Conservation (phyloP, 768 basidiomycete species). For the Auriscalpium microsporum region DNA sequence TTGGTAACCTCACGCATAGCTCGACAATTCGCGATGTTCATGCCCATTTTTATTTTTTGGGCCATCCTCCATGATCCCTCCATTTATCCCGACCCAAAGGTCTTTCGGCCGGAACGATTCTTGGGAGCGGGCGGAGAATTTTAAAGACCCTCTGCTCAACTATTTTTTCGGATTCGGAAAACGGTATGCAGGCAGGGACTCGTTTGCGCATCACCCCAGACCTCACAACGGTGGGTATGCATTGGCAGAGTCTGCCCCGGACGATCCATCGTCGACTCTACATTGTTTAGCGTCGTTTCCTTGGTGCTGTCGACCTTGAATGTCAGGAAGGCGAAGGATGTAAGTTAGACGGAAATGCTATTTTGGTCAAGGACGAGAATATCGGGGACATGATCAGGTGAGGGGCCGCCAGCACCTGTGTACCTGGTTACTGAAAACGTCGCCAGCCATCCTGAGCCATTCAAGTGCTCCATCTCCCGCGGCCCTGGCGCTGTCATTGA, state of each 20-base stretch:
- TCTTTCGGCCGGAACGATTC: slow-evolving; percentile 43
- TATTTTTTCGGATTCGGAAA: slow-evolving; percentile 9
- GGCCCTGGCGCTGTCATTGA: too few species aligned
- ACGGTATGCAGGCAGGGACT: neutral
- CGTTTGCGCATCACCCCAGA: too few species aligned
- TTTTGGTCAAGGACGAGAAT: slow-evolving; percentile 19
- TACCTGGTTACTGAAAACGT: too few species aligned
- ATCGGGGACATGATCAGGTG: slow-evolving; percentile 17
- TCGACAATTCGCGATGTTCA: neutral
- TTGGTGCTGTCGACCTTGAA: slow-evolving; percentile 19
- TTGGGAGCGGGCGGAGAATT: slow-evolving; percentile 13
- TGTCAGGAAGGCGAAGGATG: slow-evolving; percentile 16
- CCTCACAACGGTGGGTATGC: too few species aligned
- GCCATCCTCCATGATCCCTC: slow-evolving; percentile 40
- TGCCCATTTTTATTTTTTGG: slow-evolving; percentile 22
- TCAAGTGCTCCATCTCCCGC: too few species aligned
- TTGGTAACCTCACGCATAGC: slow-evolving; percentile 30
- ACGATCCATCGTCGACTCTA: slow-evolving; percentile 20
- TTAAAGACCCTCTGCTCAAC: too few species aligned
- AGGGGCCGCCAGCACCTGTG: neutral
- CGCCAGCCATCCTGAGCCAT: too few species aligned
- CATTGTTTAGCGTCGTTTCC: slow-evolving; percentile 19
- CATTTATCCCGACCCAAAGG: slow-evolving; percentile 35
- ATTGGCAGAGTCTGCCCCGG: slow-evolving; percentile 22
- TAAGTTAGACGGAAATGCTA: slow-evolving; percentile 14